Evolutionary conservation across 805 yeast genomes (phyloP), one percentile per base, ranked within the genome.

Genomic region (Kregervanrija delftensis): DNA sequence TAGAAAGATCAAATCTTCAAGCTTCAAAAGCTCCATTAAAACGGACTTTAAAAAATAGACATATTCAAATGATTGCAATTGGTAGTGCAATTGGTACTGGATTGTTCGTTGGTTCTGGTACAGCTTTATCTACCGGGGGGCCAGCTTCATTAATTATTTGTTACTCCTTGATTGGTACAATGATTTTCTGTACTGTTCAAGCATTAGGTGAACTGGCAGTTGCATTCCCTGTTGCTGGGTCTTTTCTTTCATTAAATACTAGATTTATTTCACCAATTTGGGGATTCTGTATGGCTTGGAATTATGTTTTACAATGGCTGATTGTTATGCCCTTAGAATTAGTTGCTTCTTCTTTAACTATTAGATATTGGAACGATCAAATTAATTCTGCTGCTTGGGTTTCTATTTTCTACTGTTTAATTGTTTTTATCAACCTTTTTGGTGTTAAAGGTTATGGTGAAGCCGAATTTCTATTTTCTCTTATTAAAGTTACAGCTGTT

Each of bases 21-120:
- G 69, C 77, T 17, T 69, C 76, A 22, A 66, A 63, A 47, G 65
- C 77, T 39, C 77, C 77, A 14, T 66, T 73, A 49, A 57, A 71
- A 30, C 64, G 81, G 45, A 57, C 68, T 6, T 67, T 81, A 38
- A 76, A 75, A 54, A 73, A 76, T 38, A 71, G 88, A 55, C 89
- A 84, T 58, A 61, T 84, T 55, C 79, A 81, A 46, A 80, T 83
- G 86, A 84, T 84, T 64, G 87, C 91, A 39, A 71, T 84, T 49
- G 90, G 90, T 52, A 88, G 90, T 36, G 74, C 83, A 48, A 83
- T 85, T 55, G 95, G 93, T 53, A 81, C 89, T 11, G 93, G 90
- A 53, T 69, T 86, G 42, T 77, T 86, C 46, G 82, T 86, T 33
- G 86, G 86, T 55, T 76, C 86, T 3, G 84, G 85, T 51, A 63